These are phyloP conservation scores for Aristolochia fimbriata DNA, from an alignment of 164 flowering plant genomes.

Conservation along the genomic window DNA sequence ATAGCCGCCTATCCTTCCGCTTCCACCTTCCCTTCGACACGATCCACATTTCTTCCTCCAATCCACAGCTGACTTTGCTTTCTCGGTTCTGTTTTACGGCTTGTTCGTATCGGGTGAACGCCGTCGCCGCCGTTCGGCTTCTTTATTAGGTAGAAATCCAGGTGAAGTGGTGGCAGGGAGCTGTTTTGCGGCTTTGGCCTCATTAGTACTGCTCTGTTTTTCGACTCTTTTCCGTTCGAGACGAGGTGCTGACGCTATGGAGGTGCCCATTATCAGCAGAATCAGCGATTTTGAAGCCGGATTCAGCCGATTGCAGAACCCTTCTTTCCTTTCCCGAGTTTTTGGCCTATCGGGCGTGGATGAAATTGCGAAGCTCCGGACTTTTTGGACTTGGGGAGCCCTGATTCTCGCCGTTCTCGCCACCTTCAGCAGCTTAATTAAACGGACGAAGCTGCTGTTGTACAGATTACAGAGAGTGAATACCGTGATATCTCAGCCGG, in stretches of 20 bases:
- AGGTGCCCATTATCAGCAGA: constrained; percentile 38
- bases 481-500: constrained; percentile 6
- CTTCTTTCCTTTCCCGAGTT: constrained; percentile 33
- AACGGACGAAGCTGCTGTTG: constrained; percentile 17
- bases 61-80: not conserved
- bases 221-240: not conserved
- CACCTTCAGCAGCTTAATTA: constrained; percentile 25
- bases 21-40: not conserved
- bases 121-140: no score
- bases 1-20: not conserved
- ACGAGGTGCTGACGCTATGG: constrained; percentile 27
- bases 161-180: no score
- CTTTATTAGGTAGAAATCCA: no score
- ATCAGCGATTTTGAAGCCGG: constrained; percentile 46
- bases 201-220: no score
- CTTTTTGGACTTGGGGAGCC: constrained; percentile 46
- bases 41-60: not conserved
- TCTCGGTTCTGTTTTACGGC: not conserved
- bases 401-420: constrained; percentile 39
- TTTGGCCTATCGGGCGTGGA: constrained; percentile 16
- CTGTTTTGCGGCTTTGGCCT: no score
- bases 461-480: constrained; percentile 11
- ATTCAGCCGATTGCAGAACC: constrained; percentile 26
- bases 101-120: not conserved
- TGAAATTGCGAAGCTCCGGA: constrained; percentile 15